phyloP scores from a whole-genome alignment of 78 protist genomes.

The Dictyostelium discoideum region DNA sequence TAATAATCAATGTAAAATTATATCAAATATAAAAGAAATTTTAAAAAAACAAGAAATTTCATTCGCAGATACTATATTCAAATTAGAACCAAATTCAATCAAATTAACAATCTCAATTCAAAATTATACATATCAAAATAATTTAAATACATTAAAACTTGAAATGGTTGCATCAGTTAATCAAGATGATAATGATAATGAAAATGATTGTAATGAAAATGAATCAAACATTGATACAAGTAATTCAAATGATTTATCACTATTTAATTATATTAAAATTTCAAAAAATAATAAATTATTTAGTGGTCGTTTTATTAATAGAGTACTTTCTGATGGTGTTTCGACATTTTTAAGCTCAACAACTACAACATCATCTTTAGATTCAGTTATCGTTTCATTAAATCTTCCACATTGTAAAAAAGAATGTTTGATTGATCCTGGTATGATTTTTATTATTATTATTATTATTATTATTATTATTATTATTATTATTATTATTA shows the following conservation, averaged over 20 bases:
- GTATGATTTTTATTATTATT: no score
- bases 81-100: neutral
- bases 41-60: neutral
- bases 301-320: neutral
- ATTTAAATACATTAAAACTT: neutral
- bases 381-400: neutral
- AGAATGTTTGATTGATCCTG: neutral
- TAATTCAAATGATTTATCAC: neutral
- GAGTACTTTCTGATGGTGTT: neutral
- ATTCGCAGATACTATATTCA: neutral
- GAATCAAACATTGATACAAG: neutral
- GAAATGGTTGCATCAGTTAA: neutral
- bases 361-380: neutral
- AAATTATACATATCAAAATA: neutral
- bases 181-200: neutral
- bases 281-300: neutral
- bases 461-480: no score
- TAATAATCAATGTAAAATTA: neutral
- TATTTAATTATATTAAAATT: neutral
- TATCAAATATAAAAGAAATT: neutral
- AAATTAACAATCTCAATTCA: neutral
- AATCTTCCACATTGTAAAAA: neutral
- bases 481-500: no score
- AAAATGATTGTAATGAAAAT: neutral
- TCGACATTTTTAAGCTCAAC: conserved; percentile 1